Evolutionary conservation across 805 yeast genomes (phyloP).

Genomic region (Metschnikowia cerradonensis): DNA sequence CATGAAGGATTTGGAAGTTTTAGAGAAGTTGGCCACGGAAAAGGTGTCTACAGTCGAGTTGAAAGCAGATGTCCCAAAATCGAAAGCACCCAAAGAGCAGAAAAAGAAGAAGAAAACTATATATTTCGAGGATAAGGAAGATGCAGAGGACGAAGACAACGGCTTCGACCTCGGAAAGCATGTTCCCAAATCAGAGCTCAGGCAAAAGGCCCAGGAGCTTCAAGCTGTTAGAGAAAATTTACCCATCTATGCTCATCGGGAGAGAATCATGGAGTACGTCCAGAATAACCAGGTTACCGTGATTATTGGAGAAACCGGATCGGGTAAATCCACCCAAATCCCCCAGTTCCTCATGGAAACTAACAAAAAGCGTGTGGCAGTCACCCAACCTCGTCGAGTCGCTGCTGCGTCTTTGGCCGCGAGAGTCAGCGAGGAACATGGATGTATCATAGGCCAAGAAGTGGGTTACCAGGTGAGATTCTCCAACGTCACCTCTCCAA

Average conservation of each 20-base stretch:
- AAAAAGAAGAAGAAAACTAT: slow-evolving; percentile 16
- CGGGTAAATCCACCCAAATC: slow-evolving; percentile 95
- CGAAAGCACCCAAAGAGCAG: not conserved
- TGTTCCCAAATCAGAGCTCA: slow-evolving; percentile 24
- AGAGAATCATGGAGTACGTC: slow-evolving; percentile 55
- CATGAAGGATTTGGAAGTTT: not conserved
- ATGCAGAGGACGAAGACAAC: slow-evolving; percentile 30
- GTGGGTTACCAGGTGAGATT: slow-evolving; percentile 95
- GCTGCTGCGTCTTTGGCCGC: slow-evolving; percentile 94
- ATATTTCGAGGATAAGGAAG: slow-evolving; percentile 36
- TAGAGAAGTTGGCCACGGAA: not conserved
- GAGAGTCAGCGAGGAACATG: slow-evolving; percentile 87
- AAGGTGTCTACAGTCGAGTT: not conserved
- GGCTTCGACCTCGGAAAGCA: slow-evolving; percentile 10
- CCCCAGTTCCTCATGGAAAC: slow-evolving; percentile 80
- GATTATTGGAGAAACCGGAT: slow-evolving; percentile 94
- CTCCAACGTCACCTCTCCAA: slow-evolving; percentile 56
- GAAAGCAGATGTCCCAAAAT: not conserved
- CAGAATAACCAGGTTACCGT: slow-evolving; percentile 62
- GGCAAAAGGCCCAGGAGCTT: slow-evolving; percentile 41
- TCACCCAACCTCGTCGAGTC: slow-evolving; percentile 96
- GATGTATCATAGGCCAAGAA: slow-evolving; percentile 67
- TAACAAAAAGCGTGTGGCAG: slow-evolving; percentile 62
- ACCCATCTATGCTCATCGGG: slow-evolving; percentile 74
- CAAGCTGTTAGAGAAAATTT: slow-evolving; percentile 52